phyloP scores from a whole-genome alignment of 352 stramenopile genomes.

The Phytophthora chlamydospora region DNA sequence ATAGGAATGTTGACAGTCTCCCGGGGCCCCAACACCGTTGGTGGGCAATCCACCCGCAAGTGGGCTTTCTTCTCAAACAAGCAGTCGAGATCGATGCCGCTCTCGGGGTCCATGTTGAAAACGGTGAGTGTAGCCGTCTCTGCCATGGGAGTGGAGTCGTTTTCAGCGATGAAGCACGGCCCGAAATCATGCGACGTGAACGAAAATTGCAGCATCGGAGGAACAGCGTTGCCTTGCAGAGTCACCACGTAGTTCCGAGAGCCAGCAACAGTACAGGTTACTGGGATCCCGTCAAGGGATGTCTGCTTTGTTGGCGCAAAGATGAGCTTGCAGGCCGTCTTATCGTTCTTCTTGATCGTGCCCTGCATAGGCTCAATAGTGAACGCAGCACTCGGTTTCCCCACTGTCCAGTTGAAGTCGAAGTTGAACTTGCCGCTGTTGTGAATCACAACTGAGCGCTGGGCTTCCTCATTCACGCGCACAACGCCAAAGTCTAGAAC shows the following conservation, averaged over 20 bases:
- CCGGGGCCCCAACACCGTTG: conserved; percentile 81
- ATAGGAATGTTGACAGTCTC: conserved; percentile 84
- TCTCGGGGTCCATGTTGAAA: conserved; percentile 89
- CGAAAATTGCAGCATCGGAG: conserved; percentile 89
- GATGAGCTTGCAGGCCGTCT: conserved; percentile 64
- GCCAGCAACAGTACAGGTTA: conserved; percentile 87
- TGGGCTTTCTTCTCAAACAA: conserved; percentile 88
- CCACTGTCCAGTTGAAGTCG: conserved; percentile 88
- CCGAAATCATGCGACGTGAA: conserved; percentile 93
- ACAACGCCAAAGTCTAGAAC: conserved; percentile 90
- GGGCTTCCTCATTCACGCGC: conserved; percentile 80
- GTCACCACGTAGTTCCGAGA: conserved; percentile 83
- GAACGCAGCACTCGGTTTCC: conserved; percentile 48
- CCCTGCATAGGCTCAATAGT: conserved; percentile 77
- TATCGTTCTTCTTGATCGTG: conserved; percentile 91
- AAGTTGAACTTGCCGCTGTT: conserved; percentile 97
- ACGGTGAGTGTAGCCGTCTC: conserved; percentile 74
- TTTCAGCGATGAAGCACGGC: conserved; percentile 90
- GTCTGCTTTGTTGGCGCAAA: conserved; percentile 84
- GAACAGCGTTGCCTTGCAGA: conserved; percentile 77
- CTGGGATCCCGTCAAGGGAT: conserved; percentile 68
- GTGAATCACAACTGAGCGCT: conserved; percentile 78
- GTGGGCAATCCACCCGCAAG: conserved; percentile 85
- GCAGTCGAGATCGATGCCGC: conserved; percentile 88
- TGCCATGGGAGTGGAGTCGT: conserved; percentile 55